These are phyloP conservation scores for Leccinum uliginosum DNA, from an alignment of 768 basidiomycete genomes.

Conservation along the genomic window DNA sequence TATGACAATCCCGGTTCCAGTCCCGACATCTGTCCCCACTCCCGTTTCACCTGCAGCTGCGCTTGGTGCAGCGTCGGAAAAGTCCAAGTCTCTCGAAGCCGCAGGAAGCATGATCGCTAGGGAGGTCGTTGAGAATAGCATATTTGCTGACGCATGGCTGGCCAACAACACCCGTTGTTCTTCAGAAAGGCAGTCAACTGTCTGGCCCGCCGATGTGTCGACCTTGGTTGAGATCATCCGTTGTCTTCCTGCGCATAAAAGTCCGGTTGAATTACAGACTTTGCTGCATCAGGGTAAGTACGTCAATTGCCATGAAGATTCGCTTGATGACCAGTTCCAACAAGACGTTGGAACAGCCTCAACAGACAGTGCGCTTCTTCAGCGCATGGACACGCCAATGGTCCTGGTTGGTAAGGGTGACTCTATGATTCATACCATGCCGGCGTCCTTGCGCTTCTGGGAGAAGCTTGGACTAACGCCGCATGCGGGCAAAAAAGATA, in stretches of 20 bases:
- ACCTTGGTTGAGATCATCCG: constrained; percentile 36
- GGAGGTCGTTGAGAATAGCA: constrained; percentile 70
- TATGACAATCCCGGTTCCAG: constrained; percentile 37
- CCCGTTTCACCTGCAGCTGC: constrained; percentile 80
- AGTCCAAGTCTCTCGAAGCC: constrained; percentile 62
- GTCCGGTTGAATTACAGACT: constrained; percentile 39
- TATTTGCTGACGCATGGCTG: constrained; percentile 68
- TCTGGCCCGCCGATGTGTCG: constrained; percentile 60
- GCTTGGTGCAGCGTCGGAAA: constrained; percentile 60
- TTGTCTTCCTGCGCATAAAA: constrained; percentile 34
- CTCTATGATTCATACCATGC: constrained; percentile 61
- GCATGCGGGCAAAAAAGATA: constrained; percentile 64
- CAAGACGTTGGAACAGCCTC: constrained; percentile 1
- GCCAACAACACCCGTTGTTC: constrained; percentile 30
- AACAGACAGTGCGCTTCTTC: constrained; percentile 17
- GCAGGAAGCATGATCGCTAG: constrained; percentile 57
- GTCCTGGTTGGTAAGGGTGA: constrained; percentile 66
- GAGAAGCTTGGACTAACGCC: constrained; percentile 77
- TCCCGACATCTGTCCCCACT: constrained; percentile 63
- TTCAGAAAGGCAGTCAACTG: constrained; percentile 25
- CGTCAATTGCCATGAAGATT: not conserved
- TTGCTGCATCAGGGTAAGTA: constrained; percentile 41
- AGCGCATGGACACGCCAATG: constrained; percentile 48
- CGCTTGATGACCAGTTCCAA: not conserved
- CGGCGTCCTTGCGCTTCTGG: constrained; percentile 78